These are phyloP conservation scores for Gyrodon lividus DNA, from an alignment of 768 basidiomycete species.

Conservation along the genomic window DNA sequence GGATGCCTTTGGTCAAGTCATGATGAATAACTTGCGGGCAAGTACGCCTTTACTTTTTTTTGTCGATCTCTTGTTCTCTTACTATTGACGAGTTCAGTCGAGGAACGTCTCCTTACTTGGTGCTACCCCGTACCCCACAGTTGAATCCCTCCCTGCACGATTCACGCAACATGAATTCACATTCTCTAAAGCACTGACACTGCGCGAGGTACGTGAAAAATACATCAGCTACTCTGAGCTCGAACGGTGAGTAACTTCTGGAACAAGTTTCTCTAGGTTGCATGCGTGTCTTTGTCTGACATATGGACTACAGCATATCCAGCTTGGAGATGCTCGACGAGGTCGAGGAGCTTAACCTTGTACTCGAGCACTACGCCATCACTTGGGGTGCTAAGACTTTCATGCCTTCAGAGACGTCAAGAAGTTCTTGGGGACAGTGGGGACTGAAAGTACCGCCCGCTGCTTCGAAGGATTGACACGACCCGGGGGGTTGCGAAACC, in stretches of 20 bases:
- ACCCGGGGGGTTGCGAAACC: too few species aligned
- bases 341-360: slow-evolving; percentile 89
- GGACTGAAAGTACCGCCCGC: not conserved
- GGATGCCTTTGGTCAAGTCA: slow-evolving; percentile 90
- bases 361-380: slow-evolving; percentile 86
- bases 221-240: slow-evolving; percentile 51
- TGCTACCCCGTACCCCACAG: slow-evolving; percentile 56
- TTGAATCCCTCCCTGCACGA: slow-evolving; percentile 54
- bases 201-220: slow-evolving; percentile 64
- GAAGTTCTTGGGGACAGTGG: slow-evolving; percentile 17
- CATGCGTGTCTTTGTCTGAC: not conserved
- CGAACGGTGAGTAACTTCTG: slow-evolving; percentile 47
- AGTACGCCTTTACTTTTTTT: slow-evolving; percentile 4
- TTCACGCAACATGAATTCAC: slow-evolving; percentile 61
- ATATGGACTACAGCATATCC: slow-evolving; percentile 54
- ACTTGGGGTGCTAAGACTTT: slow-evolving; percentile 52
- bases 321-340: slow-evolving; percentile 88
- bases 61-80: not conserved
- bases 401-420: not conserved
- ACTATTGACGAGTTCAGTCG: slow-evolving; percentile 40
- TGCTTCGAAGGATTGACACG: not conserved
- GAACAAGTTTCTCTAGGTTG: too few species aligned
- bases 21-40: slow-evolving; percentile 86
- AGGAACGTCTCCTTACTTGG: slow-evolving; percentile 77
- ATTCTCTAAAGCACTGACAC: slow-evolving; percentile 52